Evolutionary conservation across 495 filamentous ascomycete genomes (phyloP).

Genomic region (Penicillium daleae): DNA sequence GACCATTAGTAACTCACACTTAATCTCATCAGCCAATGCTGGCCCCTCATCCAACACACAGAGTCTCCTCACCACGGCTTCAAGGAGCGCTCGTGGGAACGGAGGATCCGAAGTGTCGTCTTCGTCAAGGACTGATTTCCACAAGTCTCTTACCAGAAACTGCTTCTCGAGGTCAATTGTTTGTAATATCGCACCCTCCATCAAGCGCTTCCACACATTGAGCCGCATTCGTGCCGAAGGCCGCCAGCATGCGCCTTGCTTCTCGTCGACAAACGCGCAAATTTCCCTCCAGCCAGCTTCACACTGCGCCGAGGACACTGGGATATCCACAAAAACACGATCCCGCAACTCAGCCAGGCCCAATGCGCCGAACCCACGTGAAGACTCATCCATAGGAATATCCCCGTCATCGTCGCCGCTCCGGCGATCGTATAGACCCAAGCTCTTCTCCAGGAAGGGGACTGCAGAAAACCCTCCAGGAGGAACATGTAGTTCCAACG

Average conservation of each 20-base stretch:
- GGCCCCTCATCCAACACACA: constrained; percentile 32
- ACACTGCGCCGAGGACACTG: constrained; percentile 50
- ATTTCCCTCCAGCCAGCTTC: constrained; percentile 51
- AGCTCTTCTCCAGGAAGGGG: constrained; percentile 37
- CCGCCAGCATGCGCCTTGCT: constrained; percentile 36
- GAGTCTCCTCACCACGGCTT: constrained; percentile 48
- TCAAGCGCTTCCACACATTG: constrained; percentile 50
- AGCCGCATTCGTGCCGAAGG: constrained; percentile 47
- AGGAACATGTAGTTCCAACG: constrained; percentile 63
- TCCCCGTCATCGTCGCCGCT: constrained; percentile 28
- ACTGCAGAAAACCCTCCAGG: constrained; percentile 39
- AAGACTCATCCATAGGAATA: constrained; percentile 20
- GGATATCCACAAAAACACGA: constrained; percentile 46
- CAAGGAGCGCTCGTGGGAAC: constrained; percentile 46
- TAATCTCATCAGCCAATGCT: constrained; percentile 28
- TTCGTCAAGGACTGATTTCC: constrained; percentile 52
- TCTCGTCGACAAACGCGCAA: constrained; percentile 50
- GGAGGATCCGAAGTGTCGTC: constrained; percentile 33
- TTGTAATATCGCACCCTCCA: constrained; percentile 50
- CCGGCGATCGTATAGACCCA: constrained; percentile 40
- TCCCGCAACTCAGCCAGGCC: constrained; percentile 23
- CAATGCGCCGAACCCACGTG: neutral
- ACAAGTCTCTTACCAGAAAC: constrained; percentile 52
- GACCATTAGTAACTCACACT: constrained; percentile 41
- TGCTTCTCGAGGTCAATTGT: constrained; percentile 49